Percentiles rank a stretch among this genome's conserved stretches.
Evolutionary conservation across 257 asterid species (phyloP).

Genomic region (Solanum verrucosum): DNA sequence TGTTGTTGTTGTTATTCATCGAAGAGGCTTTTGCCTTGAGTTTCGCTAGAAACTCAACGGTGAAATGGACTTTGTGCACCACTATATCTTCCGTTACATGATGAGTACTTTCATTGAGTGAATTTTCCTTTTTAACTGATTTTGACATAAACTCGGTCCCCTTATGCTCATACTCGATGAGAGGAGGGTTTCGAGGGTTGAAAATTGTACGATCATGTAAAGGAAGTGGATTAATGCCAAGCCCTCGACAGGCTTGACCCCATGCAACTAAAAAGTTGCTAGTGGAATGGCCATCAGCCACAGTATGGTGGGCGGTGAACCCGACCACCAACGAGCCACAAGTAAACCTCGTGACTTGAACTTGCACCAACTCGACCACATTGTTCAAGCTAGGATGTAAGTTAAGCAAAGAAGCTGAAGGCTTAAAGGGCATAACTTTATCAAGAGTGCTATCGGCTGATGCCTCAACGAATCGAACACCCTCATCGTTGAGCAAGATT

Average conservation of each 20-base stretch:
- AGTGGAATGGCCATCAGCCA: constrained; percentile 67
- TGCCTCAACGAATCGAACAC: constrained; percentile 76
- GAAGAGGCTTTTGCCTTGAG: constrained; percentile 60
- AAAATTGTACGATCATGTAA: constrained; percentile 47
- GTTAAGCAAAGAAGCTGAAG: constrained; percentile 41
- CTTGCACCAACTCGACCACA: constrained; percentile 55
- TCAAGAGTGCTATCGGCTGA: constrained; percentile 40
- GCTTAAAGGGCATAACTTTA: constrained; percentile 24
- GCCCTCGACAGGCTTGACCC: constrained; percentile 66
- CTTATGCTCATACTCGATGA: constrained; percentile 44
- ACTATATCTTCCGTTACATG: constrained; percentile 31
- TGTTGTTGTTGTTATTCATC: neutral
- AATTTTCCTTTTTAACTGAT: constrained; percentile 18
- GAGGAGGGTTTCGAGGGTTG: constrained; percentile 47
- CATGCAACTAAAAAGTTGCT: constrained; percentile 75
- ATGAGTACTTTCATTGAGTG: constrained; percentile 16
- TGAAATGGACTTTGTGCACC: constrained; percentile 50
- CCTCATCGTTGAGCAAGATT: constrained; percentile 55
- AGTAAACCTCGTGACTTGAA: constrained; percentile 62
- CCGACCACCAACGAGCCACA: constrained; percentile 85
- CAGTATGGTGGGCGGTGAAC: constrained; percentile 66
- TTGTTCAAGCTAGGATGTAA: constrained; percentile 58
- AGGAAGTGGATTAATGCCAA: constrained; percentile 34
- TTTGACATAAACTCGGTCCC: constrained; percentile 45
- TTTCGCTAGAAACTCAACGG: constrained; percentile 39